phyloP scores from a whole-genome alignment of 2,329 filamentous ascomycete species.

The Fusarium coicis region DNA sequence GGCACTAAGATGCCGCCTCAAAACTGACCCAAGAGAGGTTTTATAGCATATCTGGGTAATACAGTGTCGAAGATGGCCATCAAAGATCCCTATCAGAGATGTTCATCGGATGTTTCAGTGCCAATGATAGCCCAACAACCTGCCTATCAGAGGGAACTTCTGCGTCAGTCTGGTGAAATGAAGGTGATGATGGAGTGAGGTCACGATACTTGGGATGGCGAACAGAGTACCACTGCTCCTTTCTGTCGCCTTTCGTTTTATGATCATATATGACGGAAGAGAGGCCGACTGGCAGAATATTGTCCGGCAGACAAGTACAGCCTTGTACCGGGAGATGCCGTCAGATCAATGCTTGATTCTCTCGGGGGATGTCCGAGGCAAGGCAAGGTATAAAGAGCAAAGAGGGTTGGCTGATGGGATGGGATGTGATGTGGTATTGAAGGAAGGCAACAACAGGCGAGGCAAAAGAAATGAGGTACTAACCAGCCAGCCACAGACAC shows the following conservation, averaged over 20 bases:
- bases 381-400: not conserved
- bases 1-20: constrained; percentile 14
- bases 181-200: not conserved
- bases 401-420: not conserved
- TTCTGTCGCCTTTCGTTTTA: not conserved
- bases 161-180: not conserved
- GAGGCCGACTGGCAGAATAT: not conserved
- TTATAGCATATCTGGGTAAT: constrained; percentile 14
- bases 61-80: constrained; percentile 1
- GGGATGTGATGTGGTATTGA: not conserved
- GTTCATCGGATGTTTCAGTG: not conserved
- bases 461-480: not conserved
- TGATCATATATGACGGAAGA: not conserved
- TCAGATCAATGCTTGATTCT: not conserved
- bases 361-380: not conserved
- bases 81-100: not conserved
- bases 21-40: not conserved
- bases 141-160: not conserved
- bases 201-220: not conserved
- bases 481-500: not conserved
- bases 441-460: not conserved
- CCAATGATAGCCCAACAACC: not conserved
- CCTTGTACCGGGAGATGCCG: not conserved
- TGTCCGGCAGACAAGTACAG: not conserved
- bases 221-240: not conserved